phyloP scores from a whole-genome alignment of 805 yeast genomes.

The Scheffersomyces ergatensis region DNA sequence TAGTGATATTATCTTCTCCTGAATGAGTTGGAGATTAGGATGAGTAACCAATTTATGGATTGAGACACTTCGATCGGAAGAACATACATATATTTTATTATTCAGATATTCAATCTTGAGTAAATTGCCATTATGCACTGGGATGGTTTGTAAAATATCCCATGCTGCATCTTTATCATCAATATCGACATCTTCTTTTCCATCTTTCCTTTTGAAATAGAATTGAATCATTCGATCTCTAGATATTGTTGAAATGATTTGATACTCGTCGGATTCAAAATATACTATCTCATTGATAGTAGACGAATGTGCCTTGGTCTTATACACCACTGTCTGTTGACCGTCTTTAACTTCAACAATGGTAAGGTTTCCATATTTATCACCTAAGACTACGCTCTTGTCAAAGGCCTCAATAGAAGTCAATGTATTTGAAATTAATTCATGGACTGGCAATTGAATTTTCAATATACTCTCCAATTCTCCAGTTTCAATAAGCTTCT shows the following conservation, averaged over 20 bases:
- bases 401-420: constrained; percentile 36
- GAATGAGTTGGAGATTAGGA: constrained; percentile 15
- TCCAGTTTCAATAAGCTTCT: constrained; percentile 14
- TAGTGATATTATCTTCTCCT: constrained; percentile 47
- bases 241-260: constrained; percentile 47
- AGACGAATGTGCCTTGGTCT: constrained; percentile 50
- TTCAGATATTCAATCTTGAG: constrained; percentile 30
- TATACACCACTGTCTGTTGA: constrained; percentile 14
- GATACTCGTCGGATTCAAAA: constrained; percentile 23
- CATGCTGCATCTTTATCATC: constrained; percentile 31
- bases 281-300: constrained; percentile 44
- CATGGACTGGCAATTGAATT: constrained; percentile 22
- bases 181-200: too few relatives aligned
- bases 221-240: constrained; percentile 66
- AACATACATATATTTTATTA: constrained; percentile 46
- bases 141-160: constrained; percentile 59
- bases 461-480: constrained; percentile 8
- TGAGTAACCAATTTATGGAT: constrained; percentile 42
- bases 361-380: constrained; percentile 44
- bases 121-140: constrained; percentile 55
- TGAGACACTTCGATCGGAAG: constrained; percentile 61
- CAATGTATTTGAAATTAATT: constrained; percentile 37
- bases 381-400: constrained; percentile 41
- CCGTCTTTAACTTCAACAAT: constrained; percentile 19
- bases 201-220: constrained; percentile 26